phyloP scores from a whole-genome alignment of 192 early-diverging fungal genomes.

The Umbelopsis isabellina region DNA sequence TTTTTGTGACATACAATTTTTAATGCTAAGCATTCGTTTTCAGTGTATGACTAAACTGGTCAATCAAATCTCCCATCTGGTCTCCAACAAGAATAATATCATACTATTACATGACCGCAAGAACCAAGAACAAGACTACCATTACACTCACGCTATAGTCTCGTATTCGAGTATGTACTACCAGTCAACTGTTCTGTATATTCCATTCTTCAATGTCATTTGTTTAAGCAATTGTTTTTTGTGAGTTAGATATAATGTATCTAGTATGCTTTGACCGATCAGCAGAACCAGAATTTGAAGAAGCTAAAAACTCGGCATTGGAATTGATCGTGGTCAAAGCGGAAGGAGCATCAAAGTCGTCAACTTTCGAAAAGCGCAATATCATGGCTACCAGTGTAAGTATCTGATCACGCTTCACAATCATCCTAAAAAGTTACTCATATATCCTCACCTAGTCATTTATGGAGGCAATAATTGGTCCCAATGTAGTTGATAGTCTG shows the following conservation, averaged over 20 bases:
- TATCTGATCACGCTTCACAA: background rate
- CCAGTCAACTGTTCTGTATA: no score
- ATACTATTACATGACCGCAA: background rate
- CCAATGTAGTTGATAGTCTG: background rate
- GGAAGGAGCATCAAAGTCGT: background rate
- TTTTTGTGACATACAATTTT: no score
- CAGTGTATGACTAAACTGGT: no score
- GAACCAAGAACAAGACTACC: background rate
- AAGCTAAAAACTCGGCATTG: background rate
- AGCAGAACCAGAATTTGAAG: background rate
- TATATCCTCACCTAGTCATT: background rate
- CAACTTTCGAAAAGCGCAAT: background rate
- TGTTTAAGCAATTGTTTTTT: no score
- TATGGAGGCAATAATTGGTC: background rate
- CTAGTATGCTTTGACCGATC: conserved; percentile 13
- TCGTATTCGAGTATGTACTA: conserved; percentile 1
- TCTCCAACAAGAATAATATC: background rate
- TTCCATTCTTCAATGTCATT: no score
- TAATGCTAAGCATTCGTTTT: no score
- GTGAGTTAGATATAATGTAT: background rate
- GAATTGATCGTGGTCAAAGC: background rate
- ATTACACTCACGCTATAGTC: background rate
- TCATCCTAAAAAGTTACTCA: background rate
- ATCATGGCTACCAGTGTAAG: background rate
- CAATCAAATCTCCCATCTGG: no score